phyloP scores from a whole-genome alignment of 1,284 basidiomycete species.

The Mycena citricolor region DNA sequence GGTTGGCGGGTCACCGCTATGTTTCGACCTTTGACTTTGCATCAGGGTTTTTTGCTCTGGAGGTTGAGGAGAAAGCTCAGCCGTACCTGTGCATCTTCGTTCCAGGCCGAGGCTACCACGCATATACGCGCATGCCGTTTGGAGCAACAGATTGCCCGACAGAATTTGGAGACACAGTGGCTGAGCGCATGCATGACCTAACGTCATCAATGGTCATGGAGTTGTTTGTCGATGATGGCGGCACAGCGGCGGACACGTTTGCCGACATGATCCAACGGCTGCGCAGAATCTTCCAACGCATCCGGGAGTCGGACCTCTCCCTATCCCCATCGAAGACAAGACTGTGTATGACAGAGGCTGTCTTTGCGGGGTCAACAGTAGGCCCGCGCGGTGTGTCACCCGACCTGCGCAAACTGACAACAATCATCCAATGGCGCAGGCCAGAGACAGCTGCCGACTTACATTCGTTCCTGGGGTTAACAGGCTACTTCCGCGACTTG shows the following conservation, averaged over 20 bases:
- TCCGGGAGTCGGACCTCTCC: constrained; percentile 29
- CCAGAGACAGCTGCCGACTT: constrained; percentile 27
- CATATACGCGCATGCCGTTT: constrained; percentile 39
- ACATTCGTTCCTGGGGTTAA: constrained; percentile 27
- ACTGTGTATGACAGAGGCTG: constrained; percentile 32
- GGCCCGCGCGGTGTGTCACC: constrained; percentile 31
- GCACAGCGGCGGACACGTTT: constrained; percentile 29
- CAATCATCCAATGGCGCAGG: constrained; percentile 35
- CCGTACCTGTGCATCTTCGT: constrained; percentile 40
- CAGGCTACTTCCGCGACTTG: constrained; percentile 28
- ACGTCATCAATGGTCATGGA: constrained; percentile 27
- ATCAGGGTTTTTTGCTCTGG: constrained; percentile 33
- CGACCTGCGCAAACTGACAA: constrained; percentile 34
- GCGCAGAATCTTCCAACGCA: constrained; percentile 9
- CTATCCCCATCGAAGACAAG: constrained; percentile 32
- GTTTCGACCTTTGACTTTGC: constrained; percentile 34
- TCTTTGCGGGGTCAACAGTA: constrained; percentile 34
- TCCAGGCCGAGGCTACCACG: constrained; percentile 38
- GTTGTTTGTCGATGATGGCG: constrained; percentile 36
- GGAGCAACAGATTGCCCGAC: constrained; percentile 42
- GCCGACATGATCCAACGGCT: constrained; percentile 20
- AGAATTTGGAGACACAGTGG: constrained; percentile 36
- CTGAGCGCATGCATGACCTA: constrained; percentile 31
- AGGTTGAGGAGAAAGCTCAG: constrained; percentile 27
- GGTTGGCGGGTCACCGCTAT: constrained; percentile 33